These are phyloP conservation scores for Arthroderma sp. DNA, from an alignment of 2,329 filamentous ascomycete genomes.

Conservation along the genomic window DNA sequence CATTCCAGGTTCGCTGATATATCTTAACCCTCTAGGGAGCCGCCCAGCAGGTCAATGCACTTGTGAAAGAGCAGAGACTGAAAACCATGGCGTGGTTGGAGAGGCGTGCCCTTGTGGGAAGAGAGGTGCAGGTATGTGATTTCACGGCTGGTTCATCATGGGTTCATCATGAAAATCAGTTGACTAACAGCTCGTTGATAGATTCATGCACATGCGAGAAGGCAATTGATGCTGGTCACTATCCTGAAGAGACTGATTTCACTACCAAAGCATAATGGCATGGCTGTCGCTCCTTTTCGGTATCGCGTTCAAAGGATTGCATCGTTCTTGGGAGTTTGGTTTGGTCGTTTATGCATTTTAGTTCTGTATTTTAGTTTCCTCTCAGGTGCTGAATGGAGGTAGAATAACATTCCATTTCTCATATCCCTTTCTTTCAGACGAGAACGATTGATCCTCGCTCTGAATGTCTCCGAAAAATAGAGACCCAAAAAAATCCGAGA, in stretches of 20 bases:
- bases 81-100: constrained; percentile 52
- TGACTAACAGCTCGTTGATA: constrained; percentile 16
- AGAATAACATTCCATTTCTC: too few relatives aligned
- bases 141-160: not conserved
- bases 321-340: not conserved
- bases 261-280: constrained; percentile 46
- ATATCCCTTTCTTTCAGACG: too few relatives aligned
- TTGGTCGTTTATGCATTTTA: too few relatives aligned
- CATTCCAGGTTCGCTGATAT: too few relatives aligned
- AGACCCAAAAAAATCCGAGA: too few relatives aligned
- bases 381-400: too few relatives aligned
- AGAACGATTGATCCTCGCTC: too few relatives aligned
- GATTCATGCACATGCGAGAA: constrained; percentile 76
- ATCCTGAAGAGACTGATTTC: constrained; percentile 72
- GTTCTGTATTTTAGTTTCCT: too few relatives aligned
- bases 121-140: constrained; percentile 51
- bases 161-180: not conserved
- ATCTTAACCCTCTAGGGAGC: constrained; percentile 34
- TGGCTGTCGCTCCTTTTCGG: not conserved
- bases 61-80: constrained; percentile 56
- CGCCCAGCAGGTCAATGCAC: constrained; percentile 70
- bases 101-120: constrained; percentile 64
- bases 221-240: constrained; percentile 46
- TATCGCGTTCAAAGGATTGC: not conserved
- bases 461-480: too few relatives aligned